These are phyloP conservation scores for Xylariales sp. DNA, from an alignment of 2,329 filamentous ascomycete genomes.

Conservation along the genomic window DNA sequence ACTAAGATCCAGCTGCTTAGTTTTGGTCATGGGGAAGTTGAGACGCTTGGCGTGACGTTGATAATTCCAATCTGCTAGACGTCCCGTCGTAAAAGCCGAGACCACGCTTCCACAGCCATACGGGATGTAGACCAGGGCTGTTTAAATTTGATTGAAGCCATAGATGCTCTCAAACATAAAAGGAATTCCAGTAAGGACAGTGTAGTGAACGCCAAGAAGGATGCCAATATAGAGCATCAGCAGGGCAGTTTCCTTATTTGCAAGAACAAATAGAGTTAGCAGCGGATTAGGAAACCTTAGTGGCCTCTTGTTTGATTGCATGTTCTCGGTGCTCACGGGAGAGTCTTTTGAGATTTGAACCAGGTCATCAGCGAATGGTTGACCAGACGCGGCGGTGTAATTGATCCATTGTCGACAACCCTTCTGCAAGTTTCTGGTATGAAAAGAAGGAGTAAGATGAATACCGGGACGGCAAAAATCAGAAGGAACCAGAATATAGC, in stretches of 20 bases:
- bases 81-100: constrained; percentile 50
- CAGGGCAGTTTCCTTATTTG: constrained; percentile 53
- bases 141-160: constrained; percentile 42
- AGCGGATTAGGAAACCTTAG: constrained; percentile 55
- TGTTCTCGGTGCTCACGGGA: constrained; percentile 25
- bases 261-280: constrained; percentile 46
- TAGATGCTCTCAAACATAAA: constrained; percentile 50
- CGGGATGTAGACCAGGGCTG: constrained; percentile 51
- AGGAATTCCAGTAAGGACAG: constrained; percentile 46
- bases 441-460: constrained; percentile 49
- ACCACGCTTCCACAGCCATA: constrained; percentile 46
- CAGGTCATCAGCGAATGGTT: constrained; percentile 31
- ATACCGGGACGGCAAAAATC: constrained; percentile 45
- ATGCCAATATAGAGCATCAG: constrained; percentile 48
- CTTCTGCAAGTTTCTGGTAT: constrained; percentile 56
- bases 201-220: constrained; percentile 53
- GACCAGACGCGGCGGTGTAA: constrained; percentile 54
- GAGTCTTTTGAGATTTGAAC: constrained; percentile 17
- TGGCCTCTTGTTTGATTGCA: too few relatives aligned
- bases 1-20: constrained; percentile 46
- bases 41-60: constrained; percentile 57
- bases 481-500: constrained; percentile 66
- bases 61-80: constrained; percentile 63
- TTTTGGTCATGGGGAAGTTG: constrained; percentile 56
- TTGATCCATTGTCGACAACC: constrained; percentile 57